Base-by-base conservation (phyloP, 192 early-diverging fungal genomes). In the Rhizophagus sp. region DNA sequence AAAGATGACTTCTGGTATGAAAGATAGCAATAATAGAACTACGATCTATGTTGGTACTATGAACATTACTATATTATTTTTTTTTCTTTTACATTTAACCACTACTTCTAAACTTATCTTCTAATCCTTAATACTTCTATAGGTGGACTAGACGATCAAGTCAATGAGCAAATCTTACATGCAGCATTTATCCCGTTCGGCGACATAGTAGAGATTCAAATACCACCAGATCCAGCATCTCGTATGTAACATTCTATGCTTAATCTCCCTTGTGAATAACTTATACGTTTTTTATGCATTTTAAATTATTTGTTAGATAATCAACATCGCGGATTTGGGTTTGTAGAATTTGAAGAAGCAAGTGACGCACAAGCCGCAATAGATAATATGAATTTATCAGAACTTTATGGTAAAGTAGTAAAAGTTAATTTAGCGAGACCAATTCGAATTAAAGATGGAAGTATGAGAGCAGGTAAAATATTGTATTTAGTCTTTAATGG, bases 151-250 rank as follows among this genome's bases (percentile, higher is more conserved):
- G 94, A 95, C 50, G 84, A 91, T 57, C 86, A 94, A 76, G 94
- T 97, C 19, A 93, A 91, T 8, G 90, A 94, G 25, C 81, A 93
- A 66, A 90, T 92, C 0, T 86, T 99, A 13, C 91, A 94, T 47
- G 91, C 95, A 0, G 95, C 96, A 0, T 98, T 99, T 84, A 88
- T 98, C 57, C 96, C 98, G 0, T 99, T 99, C 89, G 98, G 98
- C 71, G 97, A 98, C 62, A 94, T 99, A 79, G 89, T 94, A 15
- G 89, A 92, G 68, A 90, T 98, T 24, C 92, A 95, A 62, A 87
- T 99, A 62, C 96, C 97, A 4, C 87, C 89, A 12, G 96, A 97
- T 85, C 89, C 91, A 15, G 88, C 89, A 34, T 92, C 94, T n/a
- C 87, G 92, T 92, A 90, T 78, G 84, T 80, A 61, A 39, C 4